Evolutionary conservation across 768 basidiomycete species (phyloP).

Genomic region (Lyophyllum shimeji): DNA sequence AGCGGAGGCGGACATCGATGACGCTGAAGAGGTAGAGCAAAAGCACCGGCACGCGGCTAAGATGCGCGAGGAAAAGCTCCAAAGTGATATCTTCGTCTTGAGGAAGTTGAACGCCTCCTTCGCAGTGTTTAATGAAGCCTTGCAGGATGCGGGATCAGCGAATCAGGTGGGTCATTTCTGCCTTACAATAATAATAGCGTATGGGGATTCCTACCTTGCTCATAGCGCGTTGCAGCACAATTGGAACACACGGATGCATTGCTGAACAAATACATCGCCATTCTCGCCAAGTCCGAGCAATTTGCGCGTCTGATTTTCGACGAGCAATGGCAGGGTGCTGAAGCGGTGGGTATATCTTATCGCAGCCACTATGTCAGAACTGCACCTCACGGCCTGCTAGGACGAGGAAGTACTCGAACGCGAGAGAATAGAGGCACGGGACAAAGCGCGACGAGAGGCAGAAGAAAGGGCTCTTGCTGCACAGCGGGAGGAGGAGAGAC

Average conservation of each 20-base stretch:
- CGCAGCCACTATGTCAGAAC: background rate
- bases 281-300: slow-evolving; percentile 70
- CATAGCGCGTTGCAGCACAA: slow-evolving; percentile 64
- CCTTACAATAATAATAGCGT: background rate
- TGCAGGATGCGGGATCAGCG: slow-evolving; percentile 61
- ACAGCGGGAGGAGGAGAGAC: slow-evolving; percentile 40
- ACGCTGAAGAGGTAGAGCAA: slow-evolving; percentile 21
- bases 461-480: slow-evolving; percentile 41
- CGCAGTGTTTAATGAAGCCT: slow-evolving; percentile 64
- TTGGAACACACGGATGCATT: slow-evolving; percentile 71
- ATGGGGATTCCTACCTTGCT: background rate
- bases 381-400: slow-evolving; percentile 31
- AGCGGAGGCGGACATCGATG: slow-evolving; percentile 5
- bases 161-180: slow-evolving; percentile 54
- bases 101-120: slow-evolving; percentile 74
- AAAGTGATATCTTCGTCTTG: slow-evolving; percentile 70
- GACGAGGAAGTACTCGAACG: slow-evolving; percentile 57
- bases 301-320: slow-evolving; percentile 71
- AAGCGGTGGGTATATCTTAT: slow-evolving; percentile 48
- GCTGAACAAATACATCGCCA: slow-evolving; percentile 71
- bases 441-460: slow-evolving; percentile 40
- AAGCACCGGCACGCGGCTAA: slow-evolving; percentile 14
- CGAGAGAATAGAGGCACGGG: slow-evolving; percentile 44
- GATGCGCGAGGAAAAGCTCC: slow-evolving; percentile 66
- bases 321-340: slow-evolving; percentile 74